phyloP scores from a whole-genome alignment of 805 yeast species.

The Clavispora phyllophila region DNA sequence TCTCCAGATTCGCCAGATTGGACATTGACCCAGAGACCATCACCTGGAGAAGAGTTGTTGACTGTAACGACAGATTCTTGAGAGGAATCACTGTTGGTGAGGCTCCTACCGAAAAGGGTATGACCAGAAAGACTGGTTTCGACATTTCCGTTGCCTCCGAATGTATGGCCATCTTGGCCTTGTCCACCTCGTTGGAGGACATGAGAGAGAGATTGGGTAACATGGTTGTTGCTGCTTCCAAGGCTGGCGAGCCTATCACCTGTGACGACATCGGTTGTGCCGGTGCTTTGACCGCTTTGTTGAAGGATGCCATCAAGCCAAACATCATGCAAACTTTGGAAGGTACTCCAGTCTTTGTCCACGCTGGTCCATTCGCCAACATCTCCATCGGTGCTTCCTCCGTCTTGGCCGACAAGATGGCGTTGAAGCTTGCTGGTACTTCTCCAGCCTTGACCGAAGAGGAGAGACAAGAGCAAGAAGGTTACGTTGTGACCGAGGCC shows the following conservation, averaged over 20 bases:
- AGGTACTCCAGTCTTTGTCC: slow-evolving; percentile 84
- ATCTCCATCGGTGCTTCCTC: slow-evolving; percentile 85
- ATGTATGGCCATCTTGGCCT: slow-evolving; percentile 79
- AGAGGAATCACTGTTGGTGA: slow-evolving; percentile 76
- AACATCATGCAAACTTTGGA: slow-evolving; percentile 84
- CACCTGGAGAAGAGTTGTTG: slow-evolving; percentile 81
- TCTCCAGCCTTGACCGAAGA: slow-evolving; percentile 40
- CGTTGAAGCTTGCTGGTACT: slow-evolving; percentile 74
- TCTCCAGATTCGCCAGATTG: slow-evolving; percentile 57
- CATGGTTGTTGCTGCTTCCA: slow-evolving; percentile 69
- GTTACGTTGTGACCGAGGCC: slow-evolving; percentile 82
- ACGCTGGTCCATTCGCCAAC: slow-evolving; percentile 87
- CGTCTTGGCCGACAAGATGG: slow-evolving; percentile 74
- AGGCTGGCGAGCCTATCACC: slow-evolving; percentile 67
- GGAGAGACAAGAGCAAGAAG: slow-evolving; percentile 47
- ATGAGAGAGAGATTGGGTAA: slow-evolving; percentile 70
- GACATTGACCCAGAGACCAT: slow-evolving; percentile 76
- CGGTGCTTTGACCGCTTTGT: slow-evolving; percentile 77
- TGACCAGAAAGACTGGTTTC: slow-evolving; percentile 69
- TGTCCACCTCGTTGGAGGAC: slow-evolving; percentile 64
- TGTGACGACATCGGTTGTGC: slow-evolving; percentile 84
- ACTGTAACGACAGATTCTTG: slow-evolving; percentile 75
- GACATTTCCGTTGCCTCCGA: slow-evolving; percentile 85
- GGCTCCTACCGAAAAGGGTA: slow-evolving; percentile 76
- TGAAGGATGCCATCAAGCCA: slow-evolving; percentile 80